phyloP scores from a whole-genome alignment of 306 rosid species.

The Trichosanthes cucumerina region DNA sequence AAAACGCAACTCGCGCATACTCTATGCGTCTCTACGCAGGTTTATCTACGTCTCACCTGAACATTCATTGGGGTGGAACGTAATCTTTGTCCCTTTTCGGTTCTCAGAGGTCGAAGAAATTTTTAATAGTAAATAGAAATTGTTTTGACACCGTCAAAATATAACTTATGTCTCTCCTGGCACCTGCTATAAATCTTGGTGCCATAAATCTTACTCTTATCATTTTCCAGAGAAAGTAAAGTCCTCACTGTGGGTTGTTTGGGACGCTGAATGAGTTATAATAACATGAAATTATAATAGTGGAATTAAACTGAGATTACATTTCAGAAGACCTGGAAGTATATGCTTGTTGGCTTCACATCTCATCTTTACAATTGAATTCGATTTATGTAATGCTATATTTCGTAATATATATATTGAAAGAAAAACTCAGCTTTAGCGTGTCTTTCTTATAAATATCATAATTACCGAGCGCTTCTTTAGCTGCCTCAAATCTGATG shows the following conservation, averaged over 20 bases:
- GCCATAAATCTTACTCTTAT: too few species aligned
- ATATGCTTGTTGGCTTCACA: neutral
- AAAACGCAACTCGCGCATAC: conserved; percentile 98
- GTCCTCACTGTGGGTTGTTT: too few species aligned
- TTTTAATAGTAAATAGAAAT: neutral
- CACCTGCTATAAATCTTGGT: neutral
- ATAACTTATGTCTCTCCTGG: neutral
- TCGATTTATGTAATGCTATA: neutral
- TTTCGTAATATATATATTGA: neutral
- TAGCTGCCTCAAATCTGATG: neutral
- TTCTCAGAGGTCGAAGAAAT: neutral
- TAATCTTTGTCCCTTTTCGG: neutral
- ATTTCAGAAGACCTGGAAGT: neutral
- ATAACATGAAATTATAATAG: too few species aligned
- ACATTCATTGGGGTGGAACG: neutral
- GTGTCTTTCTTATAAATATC: neutral
- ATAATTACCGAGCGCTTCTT: neutral
- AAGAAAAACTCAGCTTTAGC: neutral
- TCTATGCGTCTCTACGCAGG: conserved; percentile 95
- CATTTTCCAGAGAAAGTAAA: neutral
- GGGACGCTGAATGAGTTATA: too few species aligned
- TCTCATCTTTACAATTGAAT: neutral
- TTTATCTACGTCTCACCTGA: conserved; percentile 16
- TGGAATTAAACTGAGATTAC: neutral
- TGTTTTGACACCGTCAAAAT: neutral